Conservation (phyloP, 106 monocot species). For the Allium sativum region DNA sequence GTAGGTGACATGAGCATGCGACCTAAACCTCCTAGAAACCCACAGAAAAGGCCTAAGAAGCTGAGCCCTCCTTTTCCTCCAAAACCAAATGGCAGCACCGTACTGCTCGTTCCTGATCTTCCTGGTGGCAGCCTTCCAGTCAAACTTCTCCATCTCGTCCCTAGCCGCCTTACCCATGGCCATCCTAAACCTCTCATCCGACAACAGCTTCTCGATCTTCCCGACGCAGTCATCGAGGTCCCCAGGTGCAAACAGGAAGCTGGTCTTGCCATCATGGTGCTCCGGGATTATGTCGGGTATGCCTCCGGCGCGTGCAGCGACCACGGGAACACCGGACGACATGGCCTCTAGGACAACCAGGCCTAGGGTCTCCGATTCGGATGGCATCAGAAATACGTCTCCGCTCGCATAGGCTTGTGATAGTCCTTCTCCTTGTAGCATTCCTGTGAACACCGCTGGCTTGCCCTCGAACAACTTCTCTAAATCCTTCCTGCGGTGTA, state of each 20-base stretch:
- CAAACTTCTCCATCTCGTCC: constrained; percentile 80
- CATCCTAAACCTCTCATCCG: constrained; percentile 35
- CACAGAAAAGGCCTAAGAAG: constrained; percentile 57
- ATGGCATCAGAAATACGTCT: constrained; percentile 86
- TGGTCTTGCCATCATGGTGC: constrained; percentile 71
- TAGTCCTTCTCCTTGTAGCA: constrained; percentile 93
- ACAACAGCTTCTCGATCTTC: constrained; percentile 49
- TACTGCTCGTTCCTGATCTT: constrained; percentile 87
- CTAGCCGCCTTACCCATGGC: constrained; percentile 58
- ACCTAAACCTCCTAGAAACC: constrained; percentile 25
- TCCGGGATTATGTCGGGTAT: constrained; percentile 76
- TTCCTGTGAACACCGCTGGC: constrained; percentile 82
- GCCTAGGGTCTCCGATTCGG: constrained; percentile 89
- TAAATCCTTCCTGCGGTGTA: constrained; percentile 50
- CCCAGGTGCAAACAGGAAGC: constrained; percentile 67
- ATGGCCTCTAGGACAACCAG: constrained; percentile 93
- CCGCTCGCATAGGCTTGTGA: constrained; percentile 87
- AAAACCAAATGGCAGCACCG: constrained; percentile 75
- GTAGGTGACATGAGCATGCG: background rate
- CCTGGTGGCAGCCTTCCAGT: constrained; percentile 73
- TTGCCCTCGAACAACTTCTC: constrained; percentile 77
- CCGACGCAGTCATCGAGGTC: constrained; percentile 73
- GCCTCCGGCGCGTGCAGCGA: constrained; percentile 87
- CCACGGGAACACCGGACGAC: constrained; percentile 82
- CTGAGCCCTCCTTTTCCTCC: constrained; percentile 61